Percentiles rank a stretch among this genome's conserved stretches.
Conservation (phyloP, 169 alveolate species). For the Cryptosporidium tyzzeri region DNA sequence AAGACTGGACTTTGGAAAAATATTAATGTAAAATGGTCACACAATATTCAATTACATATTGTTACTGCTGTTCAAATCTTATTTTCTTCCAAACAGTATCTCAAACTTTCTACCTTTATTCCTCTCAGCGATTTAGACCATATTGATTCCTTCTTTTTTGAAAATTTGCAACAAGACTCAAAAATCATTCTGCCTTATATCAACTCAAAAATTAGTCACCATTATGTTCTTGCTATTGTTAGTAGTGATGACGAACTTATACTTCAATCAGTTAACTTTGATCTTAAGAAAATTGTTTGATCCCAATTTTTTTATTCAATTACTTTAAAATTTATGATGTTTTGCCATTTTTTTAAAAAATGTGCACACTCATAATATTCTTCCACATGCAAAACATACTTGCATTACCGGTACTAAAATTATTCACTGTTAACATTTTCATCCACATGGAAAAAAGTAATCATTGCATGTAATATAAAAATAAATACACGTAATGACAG, state of each 20-base stretch:
- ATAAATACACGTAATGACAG: neutral
- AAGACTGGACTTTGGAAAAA: slow-evolving; percentile 21
- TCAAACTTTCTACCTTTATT: slow-evolving; percentile 31
- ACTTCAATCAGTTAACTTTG: slow-evolving; percentile 30
- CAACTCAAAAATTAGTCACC: slow-evolving; percentile 1
- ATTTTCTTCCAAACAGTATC: slow-evolving; percentile 1
- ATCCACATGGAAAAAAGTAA: slow-evolving; percentile 1
- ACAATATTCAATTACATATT: neutral
- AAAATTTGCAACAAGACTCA: neutral
- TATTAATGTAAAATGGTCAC: slow-evolving; percentile 30
- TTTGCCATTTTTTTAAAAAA: neutral
- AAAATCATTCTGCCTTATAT: neutral
- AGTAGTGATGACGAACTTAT: slow-evolving; percentile 14
- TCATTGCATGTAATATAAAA: neutral
- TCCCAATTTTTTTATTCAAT: neutral
- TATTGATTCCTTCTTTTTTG: slow-evolving; percentile 1
- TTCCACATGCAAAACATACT: slow-evolving; percentile 9
- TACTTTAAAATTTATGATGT: neutral
- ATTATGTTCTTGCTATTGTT: slow-evolving; percentile 18
- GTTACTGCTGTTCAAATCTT: slow-evolving; percentile 21
- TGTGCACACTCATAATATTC: neutral
- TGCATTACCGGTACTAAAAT: slow-evolving; percentile 11
- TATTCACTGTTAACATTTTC: neutral
- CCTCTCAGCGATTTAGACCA: slow-evolving; percentile 17
- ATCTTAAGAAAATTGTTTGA: neutral